phyloP scores from a whole-genome alignment of 139 green algal species.

The Limnomonas spitsbergensis region DNA sequence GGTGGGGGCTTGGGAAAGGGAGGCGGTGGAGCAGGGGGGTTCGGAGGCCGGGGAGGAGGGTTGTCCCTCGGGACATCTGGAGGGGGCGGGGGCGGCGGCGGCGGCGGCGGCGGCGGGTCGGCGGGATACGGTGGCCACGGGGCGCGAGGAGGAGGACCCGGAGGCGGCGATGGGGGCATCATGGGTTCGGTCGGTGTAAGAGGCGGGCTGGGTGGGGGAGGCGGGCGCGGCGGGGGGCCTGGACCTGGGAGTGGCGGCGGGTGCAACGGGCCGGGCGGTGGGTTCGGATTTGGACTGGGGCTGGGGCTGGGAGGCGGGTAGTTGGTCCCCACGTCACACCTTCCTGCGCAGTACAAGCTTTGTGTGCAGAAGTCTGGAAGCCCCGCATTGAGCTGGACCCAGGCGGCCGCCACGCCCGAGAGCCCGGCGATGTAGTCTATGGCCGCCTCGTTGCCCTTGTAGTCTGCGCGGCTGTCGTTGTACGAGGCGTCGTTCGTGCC shows the following conservation, averaged over 20 bases:
- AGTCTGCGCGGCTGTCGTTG: background rate
- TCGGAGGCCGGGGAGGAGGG: no score
- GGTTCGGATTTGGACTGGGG: no score
- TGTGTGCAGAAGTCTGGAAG: background rate
- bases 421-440: constrained; percentile 2
- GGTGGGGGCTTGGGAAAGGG: no score
- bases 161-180: no score
- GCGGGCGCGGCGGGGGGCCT: background rate
- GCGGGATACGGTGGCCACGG: no score
- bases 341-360: background rate
- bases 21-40: no score
- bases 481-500: background rate
- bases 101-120: no score
- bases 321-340: background rate
- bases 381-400: background rate
- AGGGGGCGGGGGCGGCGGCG: no score
- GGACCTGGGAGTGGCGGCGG: background rate
- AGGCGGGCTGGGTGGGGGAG: background rate
- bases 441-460: constrained; percentile 6
- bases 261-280: background rate
- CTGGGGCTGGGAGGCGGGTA: no score
- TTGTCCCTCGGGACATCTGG: no score
- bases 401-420: background rate
- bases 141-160: no score
- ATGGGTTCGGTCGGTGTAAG: no score